Evolutionary conservation across 805 yeast genomes (phyloP).

Genomic region (Blastobotrys mokoenaii): DNA sequence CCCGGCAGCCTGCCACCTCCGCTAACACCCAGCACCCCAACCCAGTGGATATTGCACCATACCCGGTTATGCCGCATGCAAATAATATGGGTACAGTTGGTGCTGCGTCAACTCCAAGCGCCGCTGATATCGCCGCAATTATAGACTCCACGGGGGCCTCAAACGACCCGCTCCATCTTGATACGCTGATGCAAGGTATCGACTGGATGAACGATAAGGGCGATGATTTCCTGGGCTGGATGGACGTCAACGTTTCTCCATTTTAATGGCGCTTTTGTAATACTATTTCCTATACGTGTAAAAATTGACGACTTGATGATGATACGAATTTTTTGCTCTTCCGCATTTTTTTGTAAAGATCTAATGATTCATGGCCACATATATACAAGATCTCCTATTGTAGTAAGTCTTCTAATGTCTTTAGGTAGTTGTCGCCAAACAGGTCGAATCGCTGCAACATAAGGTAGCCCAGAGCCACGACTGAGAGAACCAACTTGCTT

Average conservation of each 20-base stretch:
- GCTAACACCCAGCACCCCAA: too few relatives aligned
- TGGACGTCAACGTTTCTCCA: constrained; percentile 36
- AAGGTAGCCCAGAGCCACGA: constrained; percentile 2
- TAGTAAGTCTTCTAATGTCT: not conserved
- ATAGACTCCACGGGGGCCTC: constrained; percentile 21
- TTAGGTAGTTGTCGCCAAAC: constrained; percentile 1
- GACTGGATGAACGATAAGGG: constrained; percentile 78
- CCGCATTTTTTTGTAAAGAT: too few relatives aligned
- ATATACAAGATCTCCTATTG: not conserved
- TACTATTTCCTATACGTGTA: too few relatives aligned
- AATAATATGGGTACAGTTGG: too few relatives aligned
- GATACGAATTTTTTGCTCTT: too few relatives aligned
- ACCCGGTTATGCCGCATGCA: too few relatives aligned
- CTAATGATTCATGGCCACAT: not conserved
- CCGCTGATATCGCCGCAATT: constrained; percentile 9
- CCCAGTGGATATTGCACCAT: too few relatives aligned
- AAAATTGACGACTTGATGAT: too few relatives aligned
- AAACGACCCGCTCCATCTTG: constrained; percentile 21
- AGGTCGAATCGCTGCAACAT: constrained; percentile 5
- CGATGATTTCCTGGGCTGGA: constrained; percentile 92
- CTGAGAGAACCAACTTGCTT: constrained; percentile 1
- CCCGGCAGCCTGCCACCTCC: too few relatives aligned
- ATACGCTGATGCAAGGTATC: constrained; percentile 48
- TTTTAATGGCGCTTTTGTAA: not conserved
- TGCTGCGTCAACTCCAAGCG: too few relatives aligned